Conservation (phyloP, 495 filamentous ascomycete genomes). For the Neurospora sp. region DNA sequence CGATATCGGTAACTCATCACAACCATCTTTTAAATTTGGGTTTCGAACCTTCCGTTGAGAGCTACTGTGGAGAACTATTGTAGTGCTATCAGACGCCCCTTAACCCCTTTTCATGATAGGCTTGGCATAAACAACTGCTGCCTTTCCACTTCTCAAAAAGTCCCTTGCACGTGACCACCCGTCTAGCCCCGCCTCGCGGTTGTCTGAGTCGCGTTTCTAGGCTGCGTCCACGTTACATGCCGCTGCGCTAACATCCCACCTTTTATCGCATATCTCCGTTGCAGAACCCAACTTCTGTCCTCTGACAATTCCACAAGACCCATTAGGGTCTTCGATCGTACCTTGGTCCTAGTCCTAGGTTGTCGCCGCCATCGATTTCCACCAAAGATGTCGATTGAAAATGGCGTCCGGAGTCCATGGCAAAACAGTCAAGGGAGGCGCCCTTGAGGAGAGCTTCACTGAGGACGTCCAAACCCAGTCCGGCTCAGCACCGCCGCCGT, state of each 20-base stretch:
- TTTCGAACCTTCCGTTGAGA: not conserved
- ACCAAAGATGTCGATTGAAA: conserved; percentile 9
- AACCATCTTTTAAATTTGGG: not conserved
- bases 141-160: not conserved
- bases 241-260: not conserved
- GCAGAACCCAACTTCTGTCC: not conserved
- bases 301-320: not conserved
- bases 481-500: conserved; percentile 39
- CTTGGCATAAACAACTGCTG: not conserved
- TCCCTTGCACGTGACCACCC: not conserved
- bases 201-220: not conserved
- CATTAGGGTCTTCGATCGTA: not conserved
- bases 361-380: not conserved
- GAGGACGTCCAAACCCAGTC: not conserved
- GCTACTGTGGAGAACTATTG: not conserved
- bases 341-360: not conserved
- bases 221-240: not conserved
- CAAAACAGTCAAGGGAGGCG: conserved; percentile 7
- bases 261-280: not conserved
- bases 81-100: not conserved
- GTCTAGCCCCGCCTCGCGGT: not conserved
- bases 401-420: conserved; percentile 14
- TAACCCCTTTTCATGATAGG: not conserved
- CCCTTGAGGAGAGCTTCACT: not conserved
- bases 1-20: not conserved